Evolutionary conservation across 192 early-diverging fungal genomes (phyloP).

Genomic region (Umbelopsis vinacea): DNA sequence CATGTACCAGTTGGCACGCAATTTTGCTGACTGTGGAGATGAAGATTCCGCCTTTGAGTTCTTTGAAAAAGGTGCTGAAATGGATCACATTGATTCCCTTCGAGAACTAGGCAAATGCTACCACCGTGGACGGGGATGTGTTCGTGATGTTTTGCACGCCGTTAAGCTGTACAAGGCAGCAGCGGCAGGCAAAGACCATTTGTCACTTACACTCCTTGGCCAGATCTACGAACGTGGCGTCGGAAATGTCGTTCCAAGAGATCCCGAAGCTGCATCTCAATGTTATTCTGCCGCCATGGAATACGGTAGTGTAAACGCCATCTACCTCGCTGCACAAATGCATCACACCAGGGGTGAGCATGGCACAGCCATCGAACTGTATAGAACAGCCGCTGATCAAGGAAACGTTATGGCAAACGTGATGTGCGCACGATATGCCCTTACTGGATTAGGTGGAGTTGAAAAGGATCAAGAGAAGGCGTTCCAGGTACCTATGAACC

Average conservation of each 20-base stretch:
- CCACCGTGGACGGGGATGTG: conserved; percentile 10
- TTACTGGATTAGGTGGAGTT: conserved; percentile 30
- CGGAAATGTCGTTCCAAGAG: conserved; percentile 1
- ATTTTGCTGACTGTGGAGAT: conserved; percentile 3
- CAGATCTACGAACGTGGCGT: conserved; percentile 12
- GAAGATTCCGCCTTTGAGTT: conserved; percentile 27
- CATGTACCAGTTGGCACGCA: conserved; percentile 22
- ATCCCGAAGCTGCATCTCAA: conserved; percentile 22
- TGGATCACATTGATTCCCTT: conserved; percentile 35
- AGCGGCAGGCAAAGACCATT: neutral
- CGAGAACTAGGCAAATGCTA: conserved; percentile 17
- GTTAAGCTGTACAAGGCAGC: conserved; percentile 18
- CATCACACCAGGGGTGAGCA: conserved; percentile 33
- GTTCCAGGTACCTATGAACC: conserved; percentile 27
- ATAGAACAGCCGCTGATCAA: conserved; percentile 28
- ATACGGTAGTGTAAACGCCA: conserved; percentile 33
- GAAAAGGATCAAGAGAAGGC: conserved; percentile 23
- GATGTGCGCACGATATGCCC: conserved; percentile 33
- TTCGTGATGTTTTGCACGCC: neutral
- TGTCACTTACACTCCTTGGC: neutral
- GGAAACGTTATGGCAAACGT: conserved; percentile 32
- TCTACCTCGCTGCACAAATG: conserved; percentile 33
- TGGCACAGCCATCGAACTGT: conserved; percentile 31
- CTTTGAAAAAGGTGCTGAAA: conserved; percentile 34
- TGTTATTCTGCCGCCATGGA: conserved; percentile 35